phyloP scores from a whole-genome alignment of 345 rosid genomes.

The Melastoma malabathricum region DNA sequence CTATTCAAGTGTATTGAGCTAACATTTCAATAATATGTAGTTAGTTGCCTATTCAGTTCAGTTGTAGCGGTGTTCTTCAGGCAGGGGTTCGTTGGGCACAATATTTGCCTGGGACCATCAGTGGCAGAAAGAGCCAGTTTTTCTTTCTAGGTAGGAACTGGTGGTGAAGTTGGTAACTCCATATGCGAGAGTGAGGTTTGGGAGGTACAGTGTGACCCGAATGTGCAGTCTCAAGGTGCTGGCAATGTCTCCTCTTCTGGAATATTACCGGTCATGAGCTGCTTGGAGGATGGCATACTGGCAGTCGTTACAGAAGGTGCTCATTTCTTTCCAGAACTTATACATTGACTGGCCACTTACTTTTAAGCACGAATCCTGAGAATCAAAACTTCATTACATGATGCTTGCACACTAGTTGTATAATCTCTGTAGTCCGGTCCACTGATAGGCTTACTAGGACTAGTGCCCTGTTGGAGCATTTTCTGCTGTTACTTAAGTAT shows the following conservation, averaged over 20 bases:
- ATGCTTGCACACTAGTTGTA: too few species aligned
- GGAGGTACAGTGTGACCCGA: slow-evolving; percentile 68
- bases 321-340: slow-evolving; percentile 1
- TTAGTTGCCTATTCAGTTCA: too few species aligned
- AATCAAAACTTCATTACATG: too few species aligned
- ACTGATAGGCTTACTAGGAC: too few species aligned
- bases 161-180: slow-evolving; percentile 19
- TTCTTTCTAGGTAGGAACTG: slow-evolving; percentile 46
- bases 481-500: neutral
- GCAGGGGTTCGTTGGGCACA: slow-evolving; percentile 78
- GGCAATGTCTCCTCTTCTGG: slow-evolving; percentile 43
- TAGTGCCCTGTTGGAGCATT: neutral
- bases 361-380: neutral
- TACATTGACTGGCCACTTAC: too few species aligned
- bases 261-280: slow-evolving; percentile 70
- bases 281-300: slow-evolving; percentile 92
- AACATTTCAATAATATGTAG: too few species aligned
- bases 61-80: slow-evolving; percentile 17
- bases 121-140: slow-evolving; percentile 45
- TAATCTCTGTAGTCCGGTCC: too few species aligned
- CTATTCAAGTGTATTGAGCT: neutral
- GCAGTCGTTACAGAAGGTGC: slow-evolving; percentile 70
- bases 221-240: slow-evolving; percentile 33
- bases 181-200: slow-evolving; percentile 83
- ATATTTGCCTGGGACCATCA: slow-evolving; percentile 90